Evolutionary conservation across 768 basidiomycete genomes (phyloP).

Genomic region (Amanita inopinata): DNA sequence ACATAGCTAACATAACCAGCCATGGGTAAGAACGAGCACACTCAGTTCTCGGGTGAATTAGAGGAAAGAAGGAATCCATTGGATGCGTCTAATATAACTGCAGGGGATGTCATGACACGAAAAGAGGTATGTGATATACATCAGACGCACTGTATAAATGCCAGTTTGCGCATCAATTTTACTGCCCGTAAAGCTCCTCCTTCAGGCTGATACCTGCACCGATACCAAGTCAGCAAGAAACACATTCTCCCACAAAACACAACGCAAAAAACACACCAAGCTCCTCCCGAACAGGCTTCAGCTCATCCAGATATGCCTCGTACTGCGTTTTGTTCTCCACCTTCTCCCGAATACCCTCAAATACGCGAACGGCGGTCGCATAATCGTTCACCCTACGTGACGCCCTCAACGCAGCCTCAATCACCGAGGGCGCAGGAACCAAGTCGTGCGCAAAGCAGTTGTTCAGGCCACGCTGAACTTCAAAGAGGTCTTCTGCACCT

Average conservation of each 20-base stretch:
- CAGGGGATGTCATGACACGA: not conserved
- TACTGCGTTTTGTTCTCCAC: constrained; percentile 97
- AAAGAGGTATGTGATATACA: not conserved
- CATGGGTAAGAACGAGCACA: too few species aligned
- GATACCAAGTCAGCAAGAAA: not conserved
- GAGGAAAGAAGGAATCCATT: too few species aligned
- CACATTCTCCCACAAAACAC: not conserved
- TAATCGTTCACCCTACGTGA: constrained; percentile 93
- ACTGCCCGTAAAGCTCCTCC: constrained; percentile 35
- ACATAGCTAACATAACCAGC: too few species aligned
- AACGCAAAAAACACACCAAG: constrained; percentile 50
- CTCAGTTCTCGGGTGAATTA: too few species aligned
- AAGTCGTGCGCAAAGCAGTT: constrained; percentile 99
- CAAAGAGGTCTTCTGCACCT: constrained; percentile 90
- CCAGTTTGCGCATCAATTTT: not conserved
- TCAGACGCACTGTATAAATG: constrained; percentile 4
- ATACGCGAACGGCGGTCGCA: constrained; percentile 90
- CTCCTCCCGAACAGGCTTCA: constrained; percentile 83
- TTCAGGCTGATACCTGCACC: constrained; percentile 28
- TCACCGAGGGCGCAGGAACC: constrained; percentile 74
- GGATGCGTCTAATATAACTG: not conserved
- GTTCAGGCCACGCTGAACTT: constrained; percentile 97
- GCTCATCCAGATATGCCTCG: constrained; percentile 84
- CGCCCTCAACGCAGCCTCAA: constrained; percentile 83
- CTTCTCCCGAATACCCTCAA: constrained; percentile 95